phyloP scores from a whole-genome alignment of 2,329 filamentous ascomycete species.

The Claviceps sp. region DNA sequence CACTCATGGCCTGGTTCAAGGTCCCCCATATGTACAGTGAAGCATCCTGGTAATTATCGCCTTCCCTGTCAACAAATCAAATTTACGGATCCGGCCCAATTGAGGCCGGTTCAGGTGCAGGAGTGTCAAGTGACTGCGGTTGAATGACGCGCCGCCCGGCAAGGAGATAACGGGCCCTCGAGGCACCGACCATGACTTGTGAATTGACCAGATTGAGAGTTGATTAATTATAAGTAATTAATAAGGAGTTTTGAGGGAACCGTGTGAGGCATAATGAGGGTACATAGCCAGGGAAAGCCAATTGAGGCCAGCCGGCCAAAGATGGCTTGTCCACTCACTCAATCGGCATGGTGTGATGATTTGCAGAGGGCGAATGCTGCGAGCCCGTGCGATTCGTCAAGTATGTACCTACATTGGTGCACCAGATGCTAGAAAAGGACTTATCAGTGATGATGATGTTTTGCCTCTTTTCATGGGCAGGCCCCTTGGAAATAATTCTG shows the following conservation, averaged over 20 bases:
- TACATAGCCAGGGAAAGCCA: neutral
- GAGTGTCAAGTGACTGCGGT: neutral
- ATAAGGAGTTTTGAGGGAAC: neutral
- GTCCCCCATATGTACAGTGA: neutral
- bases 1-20: neutral
- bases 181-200: neutral
- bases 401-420: neutral
- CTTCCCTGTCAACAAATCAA: neutral
- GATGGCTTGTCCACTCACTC: neutral
- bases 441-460: constrained; percentile 1
- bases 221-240: no score
- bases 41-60: neutral
- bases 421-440: neutral
- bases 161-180: neutral
- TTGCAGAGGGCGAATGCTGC: neutral
- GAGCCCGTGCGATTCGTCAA: neutral
- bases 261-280: neutral
- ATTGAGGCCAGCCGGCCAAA: neutral
- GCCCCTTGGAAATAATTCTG: neutral
- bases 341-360: neutral
- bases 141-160: neutral
- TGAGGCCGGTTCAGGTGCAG: neutral
- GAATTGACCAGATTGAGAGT: neutral
- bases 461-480: constrained; percentile 1
- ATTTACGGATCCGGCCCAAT: neutral